Conservation (phyloP, 2,329 filamentous ascomycete species). For the Botrytis elliptica region DNA sequence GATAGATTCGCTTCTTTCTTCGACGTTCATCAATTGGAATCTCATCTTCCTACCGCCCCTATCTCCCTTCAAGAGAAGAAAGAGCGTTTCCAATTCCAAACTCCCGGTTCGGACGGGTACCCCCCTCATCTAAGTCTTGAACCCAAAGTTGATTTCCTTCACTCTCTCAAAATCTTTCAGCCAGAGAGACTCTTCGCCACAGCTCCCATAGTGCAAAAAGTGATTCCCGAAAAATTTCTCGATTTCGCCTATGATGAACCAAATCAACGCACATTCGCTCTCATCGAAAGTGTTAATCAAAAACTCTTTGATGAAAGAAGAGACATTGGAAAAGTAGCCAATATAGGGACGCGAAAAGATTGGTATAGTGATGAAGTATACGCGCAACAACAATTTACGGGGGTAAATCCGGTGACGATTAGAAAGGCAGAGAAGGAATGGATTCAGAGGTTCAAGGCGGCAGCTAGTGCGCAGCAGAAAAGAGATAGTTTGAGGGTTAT, state of each 20-base stretch:
- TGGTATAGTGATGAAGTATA: constrained; percentile 42
- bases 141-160: neutral
- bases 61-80: neutral
- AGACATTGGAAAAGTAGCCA: constrained; percentile 14
- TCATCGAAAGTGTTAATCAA: constrained; percentile 9
- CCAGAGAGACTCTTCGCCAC: constrained; percentile 6
- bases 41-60: neutral
- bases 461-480: neutral
- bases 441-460: constrained; percentile 27
- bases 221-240: constrained; percentile 12
- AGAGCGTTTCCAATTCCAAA: constrained; percentile 18
- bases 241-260: constrained; percentile 17
- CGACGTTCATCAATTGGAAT: constrained; percentile 14
- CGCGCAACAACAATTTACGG: constrained; percentile 44
- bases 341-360: constrained; percentile 26
- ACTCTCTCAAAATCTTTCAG: constrained; percentile 17
- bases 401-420: constrained; percentile 39
- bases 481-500: constrained; percentile 22
- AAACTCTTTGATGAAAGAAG: constrained; percentile 10
- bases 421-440: constrained; percentile 25
- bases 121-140: constrained; percentile 15
- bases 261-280: constrained; percentile 7
- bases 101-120: constrained; percentile 11
- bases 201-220: constrained; percentile 14
- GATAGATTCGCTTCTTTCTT: constrained; percentile 18